Conservation (phyloP, 1,284 basidiomycete genomes). For the Sphaerobolus stellatus region DNA sequence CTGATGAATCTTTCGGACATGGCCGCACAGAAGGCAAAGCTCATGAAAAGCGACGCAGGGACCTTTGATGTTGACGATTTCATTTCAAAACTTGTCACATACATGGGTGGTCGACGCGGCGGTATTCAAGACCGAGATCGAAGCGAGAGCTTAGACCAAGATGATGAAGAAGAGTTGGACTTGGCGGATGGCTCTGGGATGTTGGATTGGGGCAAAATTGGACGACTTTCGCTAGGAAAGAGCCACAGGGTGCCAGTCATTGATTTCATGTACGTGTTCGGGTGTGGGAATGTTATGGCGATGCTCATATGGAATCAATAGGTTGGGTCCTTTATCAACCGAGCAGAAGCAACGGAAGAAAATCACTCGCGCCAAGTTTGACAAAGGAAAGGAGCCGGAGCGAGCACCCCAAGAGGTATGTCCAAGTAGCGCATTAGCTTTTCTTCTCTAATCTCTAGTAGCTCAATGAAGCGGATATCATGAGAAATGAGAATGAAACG, state of each 20-base stretch:
- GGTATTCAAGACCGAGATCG: conserved; percentile 30
- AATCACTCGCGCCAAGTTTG: conserved; percentile 63
- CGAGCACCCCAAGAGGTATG: conserved; percentile 63
- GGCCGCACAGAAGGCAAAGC: conserved; percentile 75
- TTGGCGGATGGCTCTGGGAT: conserved; percentile 36
- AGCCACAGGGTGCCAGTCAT: conserved; percentile 71
- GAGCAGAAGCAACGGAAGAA: conserved; percentile 70
- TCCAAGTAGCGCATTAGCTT: background rate
- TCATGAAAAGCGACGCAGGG: conserved; percentile 80
- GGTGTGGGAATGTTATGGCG: background rate
- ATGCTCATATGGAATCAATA: conserved; percentile 27
- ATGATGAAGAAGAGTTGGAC: conserved; percentile 46
- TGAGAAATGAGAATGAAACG: conserved; percentile 76
- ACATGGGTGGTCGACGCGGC: conserved; percentile 64
- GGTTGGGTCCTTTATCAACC: conserved; percentile 75
- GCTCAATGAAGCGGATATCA: conserved; percentile 73
- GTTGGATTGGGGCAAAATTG: conserved; percentile 74
- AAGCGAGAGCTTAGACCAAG: conserved; percentile 39
- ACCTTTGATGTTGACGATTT: conserved; percentile 86
- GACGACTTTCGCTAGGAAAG: conserved; percentile 68
- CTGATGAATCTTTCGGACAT: conserved; percentile 68
- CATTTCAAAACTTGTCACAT: conserved; percentile 64
- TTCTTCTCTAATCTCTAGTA: conserved; percentile 9
- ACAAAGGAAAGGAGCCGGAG: conserved; percentile 69
- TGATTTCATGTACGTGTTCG: conserved; percentile 72